Evolutionary conservation across 2,329 filamentous ascomycete genomes (phyloP), one percentile per base, ranked within the genome.

Genomic region (Aspergillus terreus): DNA sequence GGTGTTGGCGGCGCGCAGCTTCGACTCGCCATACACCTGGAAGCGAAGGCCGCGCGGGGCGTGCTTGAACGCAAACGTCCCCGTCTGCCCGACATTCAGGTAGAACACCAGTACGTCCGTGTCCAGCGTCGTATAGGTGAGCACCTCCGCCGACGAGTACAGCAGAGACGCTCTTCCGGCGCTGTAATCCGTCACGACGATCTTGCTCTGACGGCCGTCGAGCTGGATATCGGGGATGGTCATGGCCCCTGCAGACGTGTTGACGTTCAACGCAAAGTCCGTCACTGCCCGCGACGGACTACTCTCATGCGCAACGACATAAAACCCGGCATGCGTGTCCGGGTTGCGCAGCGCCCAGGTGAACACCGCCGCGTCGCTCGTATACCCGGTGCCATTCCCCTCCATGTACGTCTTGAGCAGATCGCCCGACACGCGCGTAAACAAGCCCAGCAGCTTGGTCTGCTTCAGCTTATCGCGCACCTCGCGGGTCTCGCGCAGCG

Each of bases 271-370:
- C 1, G 74, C 68, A 49, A 81, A 81, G 0, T 72, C 70, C 0
- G 76, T 71, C 2, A 76, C 71, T 3, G 64, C 68, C 33, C 63
- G 68, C 4, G 78, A 79, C 5, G 69, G 66, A 3, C 78, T 78
- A 23, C 61, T 71, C 15, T 67, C 67, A 47, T 82, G 78, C 17
- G 77, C 72, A 1, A 78, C 64, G 21, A 78, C 70, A 52, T 79
- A 80, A 54, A 82, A 83, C 0, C 75, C 74, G 2, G 77, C 73
- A 36, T 73, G 52, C 0, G 76, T 76, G 33, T 78, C 71, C 1
- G 77, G 77, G 50, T 80, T 82, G 25, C 73, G 71, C 30, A 82
- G 65, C 9, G 76, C 74, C 78, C 78, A 81, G 1, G 76, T 80
- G 58, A 71, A 81, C 6, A 79, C 71, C 2, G 63, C 64, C 0